Evolutionary conservation across 2,329 filamentous ascomycete species (phyloP).

Genomic region (Magnaporthiopsis incrustans): DNA sequence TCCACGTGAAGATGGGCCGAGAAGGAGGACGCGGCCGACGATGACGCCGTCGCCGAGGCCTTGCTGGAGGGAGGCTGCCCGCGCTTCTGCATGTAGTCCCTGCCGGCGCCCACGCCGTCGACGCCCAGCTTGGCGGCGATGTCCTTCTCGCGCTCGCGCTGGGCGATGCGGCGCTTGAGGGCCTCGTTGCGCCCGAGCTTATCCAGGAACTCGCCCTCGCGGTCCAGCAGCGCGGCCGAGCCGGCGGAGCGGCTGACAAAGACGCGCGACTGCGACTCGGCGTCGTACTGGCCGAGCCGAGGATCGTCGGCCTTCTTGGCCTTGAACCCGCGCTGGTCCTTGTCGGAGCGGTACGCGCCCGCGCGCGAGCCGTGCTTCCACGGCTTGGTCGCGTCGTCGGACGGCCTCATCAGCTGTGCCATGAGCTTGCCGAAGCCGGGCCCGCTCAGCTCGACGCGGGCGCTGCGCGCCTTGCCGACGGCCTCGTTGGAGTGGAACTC

Average conservation of each 20-base stretch:
- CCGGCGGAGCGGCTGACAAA: slow-evolving; percentile 42
- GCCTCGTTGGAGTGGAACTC: slow-evolving; percentile 86
- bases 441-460: slow-evolving; percentile 72
- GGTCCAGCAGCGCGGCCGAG: slow-evolving; percentile 57
- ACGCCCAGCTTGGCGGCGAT: slow-evolving; percentile 60
- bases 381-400: neutral
- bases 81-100: slow-evolving; percentile 56
- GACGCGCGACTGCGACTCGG: slow-evolving; percentile 47
- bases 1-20: slow-evolving; percentile 17
- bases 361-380: slow-evolving; percentile 3
- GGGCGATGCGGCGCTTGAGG: slow-evolving; percentile 54
- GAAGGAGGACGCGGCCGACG: neutral
- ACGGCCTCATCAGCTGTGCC: neutral
- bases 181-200: slow-evolving; percentile 57
- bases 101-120: slow-evolving; percentile 57
- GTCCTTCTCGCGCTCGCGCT: slow-evolving; percentile 64
- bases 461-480: slow-evolving; percentile 56
- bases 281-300: slow-evolving; percentile 37
- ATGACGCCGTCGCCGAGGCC: slow-evolving; percentile 6
- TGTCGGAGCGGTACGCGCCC: neutral
- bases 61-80: slow-evolving; percentile 11
- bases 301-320: slow-evolving; percentile 12
- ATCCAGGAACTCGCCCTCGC: slow-evolving; percentile 48
- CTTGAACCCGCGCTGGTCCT: slow-evolving; percentile 16
- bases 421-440: slow-evolving; percentile 40